Percentiles rank a stretch among this genome's conserved stretches.
Conservation (phyloP, 306 rosid species). For the Parietaria judaica region DNA sequence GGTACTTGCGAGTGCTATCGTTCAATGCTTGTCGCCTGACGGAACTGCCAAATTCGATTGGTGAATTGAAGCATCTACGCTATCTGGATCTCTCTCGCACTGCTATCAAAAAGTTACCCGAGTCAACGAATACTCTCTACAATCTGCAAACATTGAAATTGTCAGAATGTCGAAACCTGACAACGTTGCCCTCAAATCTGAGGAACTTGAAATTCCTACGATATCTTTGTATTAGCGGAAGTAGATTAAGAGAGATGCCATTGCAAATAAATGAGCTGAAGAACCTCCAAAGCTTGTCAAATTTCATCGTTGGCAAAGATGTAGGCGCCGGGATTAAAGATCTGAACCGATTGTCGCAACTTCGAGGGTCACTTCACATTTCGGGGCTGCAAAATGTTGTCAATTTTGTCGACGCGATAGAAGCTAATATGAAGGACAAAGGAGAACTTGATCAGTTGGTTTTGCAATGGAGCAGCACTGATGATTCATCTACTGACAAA, state of each 20-base stretch:
- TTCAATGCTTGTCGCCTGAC: slow-evolving; percentile 24
- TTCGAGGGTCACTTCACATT: slow-evolving; percentile 22
- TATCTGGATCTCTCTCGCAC: slow-evolving; percentile 28
- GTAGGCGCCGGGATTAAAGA: slow-evolving; percentile 16
- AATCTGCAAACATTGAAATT: slow-evolving; percentile 28
- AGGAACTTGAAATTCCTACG: slow-evolving; percentile 20
- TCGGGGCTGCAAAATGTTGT: slow-evolving; percentile 24
- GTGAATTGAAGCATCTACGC: slow-evolving; percentile 22
- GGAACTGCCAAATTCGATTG: slow-evolving; percentile 22
- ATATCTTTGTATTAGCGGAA: slow-evolving; percentile 17
- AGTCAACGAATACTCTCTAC: slow-evolving; percentile 18
- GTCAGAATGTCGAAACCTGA: slow-evolving; percentile 17
- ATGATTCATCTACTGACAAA: background rate
- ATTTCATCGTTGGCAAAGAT: slow-evolving; percentile 19
- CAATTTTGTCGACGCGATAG: slow-evolving; percentile 23
- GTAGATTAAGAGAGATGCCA: slow-evolving; percentile 29
- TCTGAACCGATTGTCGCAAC: slow-evolving; percentile 17
- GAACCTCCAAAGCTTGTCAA: slow-evolving; percentile 26
- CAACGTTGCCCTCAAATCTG: slow-evolving; percentile 20
- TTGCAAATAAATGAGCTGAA: slow-evolving; percentile 17
- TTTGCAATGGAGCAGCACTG: slow-evolving; percentile 17
- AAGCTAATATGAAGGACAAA: slow-evolving; percentile 29
- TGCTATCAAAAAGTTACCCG: slow-evolving; percentile 22
- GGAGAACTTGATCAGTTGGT: slow-evolving; percentile 17
- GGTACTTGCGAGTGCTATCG: slow-evolving; percentile 23